These are phyloP conservation scores for Curvularia sp. DNA, from an alignment of 2,329 filamentous ascomycete species.

Conservation along the genomic window DNA sequence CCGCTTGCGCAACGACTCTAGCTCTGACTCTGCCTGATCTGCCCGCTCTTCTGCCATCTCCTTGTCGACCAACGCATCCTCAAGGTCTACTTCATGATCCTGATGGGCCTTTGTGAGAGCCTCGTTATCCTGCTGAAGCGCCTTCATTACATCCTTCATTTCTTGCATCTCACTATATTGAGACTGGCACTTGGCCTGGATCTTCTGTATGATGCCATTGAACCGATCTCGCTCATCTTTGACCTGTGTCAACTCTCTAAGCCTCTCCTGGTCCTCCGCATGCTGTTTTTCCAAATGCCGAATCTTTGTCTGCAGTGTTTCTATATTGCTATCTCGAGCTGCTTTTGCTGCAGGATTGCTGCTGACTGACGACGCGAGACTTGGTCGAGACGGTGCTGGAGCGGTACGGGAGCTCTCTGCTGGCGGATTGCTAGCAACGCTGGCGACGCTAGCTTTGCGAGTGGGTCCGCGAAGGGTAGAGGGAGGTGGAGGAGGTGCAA, in stretches of 20 bases:
- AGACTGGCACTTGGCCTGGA: constrained; percentile 87
- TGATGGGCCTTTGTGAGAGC: constrained; percentile 76
- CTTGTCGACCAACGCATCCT: constrained; percentile 85
- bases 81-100: constrained; percentile 83
- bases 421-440: constrained; percentile 20
- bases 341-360: constrained; percentile 22
- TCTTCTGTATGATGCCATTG: constrained; percentile 84
- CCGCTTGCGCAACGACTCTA: constrained; percentile 77
- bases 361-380: constrained; percentile 25
- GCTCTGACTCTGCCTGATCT: constrained; percentile 79
- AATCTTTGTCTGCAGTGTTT: constrained; percentile 87
- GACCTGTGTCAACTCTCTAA: constrained; percentile 78
- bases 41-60: constrained; percentile 97
- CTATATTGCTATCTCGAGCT: constrained; percentile 57
- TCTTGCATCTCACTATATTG: constrained; percentile 81
- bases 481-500: constrained; percentile 23
- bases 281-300: constrained; percentile 86
- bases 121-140: constrained; percentile 73
- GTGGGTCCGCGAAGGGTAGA: constrained; percentile 19
- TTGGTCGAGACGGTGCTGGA: constrained; percentile 20
- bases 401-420: constrained; percentile 13
- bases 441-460: constrained; percentile 32
- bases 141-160: constrained; percentile 77
- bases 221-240: constrained; percentile 79
- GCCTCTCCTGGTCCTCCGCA: constrained; percentile 81